Conservation (phyloP, 176 grass and related monocot genomes). For the Urochloa ruziziensis region DNA sequence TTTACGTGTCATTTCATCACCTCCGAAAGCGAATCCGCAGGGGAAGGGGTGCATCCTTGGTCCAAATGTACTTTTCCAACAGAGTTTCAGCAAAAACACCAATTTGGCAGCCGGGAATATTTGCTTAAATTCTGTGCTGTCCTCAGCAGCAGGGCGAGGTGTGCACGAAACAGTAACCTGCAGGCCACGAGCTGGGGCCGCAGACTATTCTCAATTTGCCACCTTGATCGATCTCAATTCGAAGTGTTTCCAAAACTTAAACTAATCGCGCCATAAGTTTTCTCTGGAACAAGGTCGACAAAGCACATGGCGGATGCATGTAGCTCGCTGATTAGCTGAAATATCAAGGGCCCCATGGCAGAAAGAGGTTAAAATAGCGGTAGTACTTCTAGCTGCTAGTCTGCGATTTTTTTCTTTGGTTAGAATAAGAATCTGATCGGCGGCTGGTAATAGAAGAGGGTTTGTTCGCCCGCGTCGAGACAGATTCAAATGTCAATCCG, state of each 20-base stretch:
- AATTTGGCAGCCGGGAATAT: not conserved
- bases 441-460: not conserved
- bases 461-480: slow-evolving; percentile 11
- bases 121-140: not conserved
- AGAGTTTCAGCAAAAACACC: not conserved
- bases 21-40: not conserved
- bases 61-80: not conserved
- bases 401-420: not conserved
- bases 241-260: not conserved
- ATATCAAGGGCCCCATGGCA: not conserved
- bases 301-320: slow-evolving; percentile 16
- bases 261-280: not conserved
- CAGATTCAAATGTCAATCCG: slow-evolving; percentile 45
- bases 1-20: not conserved
- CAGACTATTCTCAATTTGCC: too few relatives aligned
- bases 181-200: too few relatives aligned
- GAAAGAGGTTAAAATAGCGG: not conserved
- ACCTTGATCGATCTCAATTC: not conserved
- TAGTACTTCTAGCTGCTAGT: not conserved
- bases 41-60: not conserved
- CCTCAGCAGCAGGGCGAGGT: not conserved
- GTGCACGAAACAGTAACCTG: slow-evolving; percentile 7
- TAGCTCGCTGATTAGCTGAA: not conserved
- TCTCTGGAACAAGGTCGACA: not conserved
- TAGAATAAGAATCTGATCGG: not conserved